Conservation (phyloP, 2,329 filamentous ascomycete species). For the Colletotrichum sp. region DNA sequence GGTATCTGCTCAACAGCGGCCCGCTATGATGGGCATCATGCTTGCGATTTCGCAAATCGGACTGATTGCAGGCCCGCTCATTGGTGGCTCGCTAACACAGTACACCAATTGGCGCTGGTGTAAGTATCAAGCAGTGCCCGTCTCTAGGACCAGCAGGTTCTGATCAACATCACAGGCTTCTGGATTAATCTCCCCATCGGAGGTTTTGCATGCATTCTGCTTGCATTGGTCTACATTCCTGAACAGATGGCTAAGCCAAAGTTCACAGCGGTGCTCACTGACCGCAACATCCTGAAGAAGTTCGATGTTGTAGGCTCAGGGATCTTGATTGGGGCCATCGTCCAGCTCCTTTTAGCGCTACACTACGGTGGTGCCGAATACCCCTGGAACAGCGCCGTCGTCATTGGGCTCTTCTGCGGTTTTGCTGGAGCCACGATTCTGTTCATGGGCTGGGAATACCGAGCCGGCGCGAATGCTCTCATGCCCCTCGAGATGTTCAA, state of each 20-base stretch:
- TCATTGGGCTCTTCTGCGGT: constrained; percentile 46
- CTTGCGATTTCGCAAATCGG: constrained; percentile 43
- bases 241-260: constrained; percentile 37
- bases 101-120: constrained; percentile 40
- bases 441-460: constrained; percentile 47
- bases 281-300: constrained; percentile 31
- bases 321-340: constrained; percentile 43
- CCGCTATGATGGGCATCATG: constrained; percentile 35
- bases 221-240: constrained; percentile 39
- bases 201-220: constrained; percentile 33
- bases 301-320: constrained; percentile 47
- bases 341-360: constrained; percentile 49
- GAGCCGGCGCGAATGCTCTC: constrained; percentile 52
- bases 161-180: constrained; percentile 33
- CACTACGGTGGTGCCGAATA: constrained; percentile 46
- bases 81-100: constrained; percentile 30
- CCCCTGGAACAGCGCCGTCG: constrained; percentile 40
- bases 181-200: constrained; percentile 53
- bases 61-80: constrained; percentile 46
- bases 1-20: constrained; percentile 29
- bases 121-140: constrained; percentile 21
- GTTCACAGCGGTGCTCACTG: constrained; percentile 29
- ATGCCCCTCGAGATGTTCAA: constrained; percentile 45
- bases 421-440: constrained; percentile 32
- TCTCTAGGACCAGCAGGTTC: background rate